Base-by-base conservation (phyloP, 805 yeast species). In the Wickerhamia fluorescens region DNA sequence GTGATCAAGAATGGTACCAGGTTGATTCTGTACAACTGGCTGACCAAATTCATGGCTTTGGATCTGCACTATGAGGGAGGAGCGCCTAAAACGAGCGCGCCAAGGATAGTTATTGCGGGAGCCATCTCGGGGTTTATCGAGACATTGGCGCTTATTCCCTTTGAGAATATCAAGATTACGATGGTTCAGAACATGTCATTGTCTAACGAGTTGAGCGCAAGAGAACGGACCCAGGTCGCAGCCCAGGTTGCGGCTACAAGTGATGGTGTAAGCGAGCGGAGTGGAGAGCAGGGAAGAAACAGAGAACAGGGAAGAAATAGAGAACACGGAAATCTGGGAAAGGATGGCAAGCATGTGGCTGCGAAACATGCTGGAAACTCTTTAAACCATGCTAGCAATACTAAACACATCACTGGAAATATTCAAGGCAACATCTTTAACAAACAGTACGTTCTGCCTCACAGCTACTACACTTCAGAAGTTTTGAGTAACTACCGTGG, bases 41-140 rank as follows among this genome's bases (percentile, higher is more conserved):
- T 80, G 33, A 74, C 86, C 14, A 71, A 75, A 44, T 72, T 82
- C 50, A 61, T 73, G 82, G 66, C 78, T 3, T 72, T 59, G 8
- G 70, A 63, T 5, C 36, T 51, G 6, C 49, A 45, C 31, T 36
- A 36, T 3, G 29, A 40, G 4, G 54, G 50, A 6, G 70, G 66
- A 12, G 57, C 55, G 29, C 73, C 76, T n/a, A 69, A 75, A 38
- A 67, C 85, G 3, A 68, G 78, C 6, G 94, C 94, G 1, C 89
- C 94, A 7, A 67, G 86, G 43, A 69, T 85, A 23, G 82, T 85
- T 6, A 75, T 82, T 34, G 95, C 96, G 3, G 95, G 94, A 7
- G 66, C 68, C 2, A 71, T 85, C 61, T 82, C 95, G 4, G 97
- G 95, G 2, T 66, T 81, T 33, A 58, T 78, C 24, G 97, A 92